Conservation (phyloP, 495 filamentous ascomycete species). For the Recurvomyces mirabilis region DNA sequence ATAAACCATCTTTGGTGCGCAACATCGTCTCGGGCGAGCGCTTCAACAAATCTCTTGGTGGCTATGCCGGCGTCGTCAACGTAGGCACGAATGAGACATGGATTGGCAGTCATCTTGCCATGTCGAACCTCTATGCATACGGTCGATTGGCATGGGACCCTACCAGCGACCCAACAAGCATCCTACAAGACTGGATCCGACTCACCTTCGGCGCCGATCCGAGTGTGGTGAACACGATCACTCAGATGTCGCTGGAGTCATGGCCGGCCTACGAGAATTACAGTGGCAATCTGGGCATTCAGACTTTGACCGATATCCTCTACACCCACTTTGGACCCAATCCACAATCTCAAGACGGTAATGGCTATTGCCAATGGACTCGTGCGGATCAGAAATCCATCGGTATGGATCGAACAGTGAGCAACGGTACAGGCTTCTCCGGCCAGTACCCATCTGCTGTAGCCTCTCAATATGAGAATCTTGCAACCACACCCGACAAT, state of each 20-base stretch:
- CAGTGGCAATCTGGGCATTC: constrained; percentile 57
- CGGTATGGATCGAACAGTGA: constrained; percentile 62
- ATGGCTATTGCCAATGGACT: constrained; percentile 65
- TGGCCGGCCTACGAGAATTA: constrained; percentile 65
- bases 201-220: constrained; percentile 50
- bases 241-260: constrained; percentile 53
- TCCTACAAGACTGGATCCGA: constrained; percentile 54
- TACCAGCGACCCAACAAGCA: constrained; percentile 30
- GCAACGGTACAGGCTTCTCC: constrained; percentile 52
- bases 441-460: constrained; percentile 57
- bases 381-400: constrained; percentile 47
- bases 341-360: constrained; percentile 54
- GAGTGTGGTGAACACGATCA: constrained; percentile 46
- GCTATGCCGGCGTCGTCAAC: constrained; percentile 58
- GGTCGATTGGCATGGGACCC: constrained; percentile 57
- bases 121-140: constrained; percentile 65
- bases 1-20: constrained; percentile 39
- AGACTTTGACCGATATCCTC: constrained; percentile 58
- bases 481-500: constrained; percentile 56
- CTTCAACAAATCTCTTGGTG: constrained; percentile 47
- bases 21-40: constrained; percentile 50
- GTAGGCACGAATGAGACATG: constrained; percentile 57
- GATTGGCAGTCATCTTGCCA: constrained; percentile 55
- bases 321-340: constrained; percentile 57
- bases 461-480: constrained; percentile 43